A percentile compares a stretch with the other conserved stretches of the same genome.
Conservation (phyloP, 176 grass and related monocot species). For the Tuctoria greenei region DNA sequence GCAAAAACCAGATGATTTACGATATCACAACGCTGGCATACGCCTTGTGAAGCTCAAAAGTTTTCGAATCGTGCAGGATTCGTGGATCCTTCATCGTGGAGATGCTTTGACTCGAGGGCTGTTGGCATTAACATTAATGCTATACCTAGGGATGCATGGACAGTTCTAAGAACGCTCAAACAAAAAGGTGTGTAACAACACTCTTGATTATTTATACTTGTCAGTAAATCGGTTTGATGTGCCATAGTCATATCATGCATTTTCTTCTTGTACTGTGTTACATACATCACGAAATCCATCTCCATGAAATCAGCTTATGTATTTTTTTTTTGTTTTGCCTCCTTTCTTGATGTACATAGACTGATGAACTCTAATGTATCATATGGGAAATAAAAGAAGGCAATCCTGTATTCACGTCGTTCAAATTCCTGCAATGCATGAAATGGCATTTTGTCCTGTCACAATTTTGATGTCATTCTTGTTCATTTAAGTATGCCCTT, state of each 20-base stretch:
- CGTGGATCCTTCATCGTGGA: constrained; percentile 67
- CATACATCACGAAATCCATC: background rate
- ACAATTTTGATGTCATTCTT: background rate
- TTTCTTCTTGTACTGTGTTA: constrained; percentile 25
- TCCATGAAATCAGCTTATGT: constrained; percentile 12
- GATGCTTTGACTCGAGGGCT: constrained; percentile 54
- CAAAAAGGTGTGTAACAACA: constrained; percentile 46
- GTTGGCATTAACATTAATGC: constrained; percentile 44
- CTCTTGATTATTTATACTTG: constrained; percentile 6
- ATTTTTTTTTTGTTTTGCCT: background rate
- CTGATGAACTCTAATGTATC: background rate
- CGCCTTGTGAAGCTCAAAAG: background rate
- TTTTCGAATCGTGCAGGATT: constrained; percentile 46
- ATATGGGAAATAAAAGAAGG: constrained; percentile 2
- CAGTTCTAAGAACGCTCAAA: constrained; percentile 51
- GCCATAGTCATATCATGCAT: constrained; percentile 19
- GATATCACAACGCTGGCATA: background rate
- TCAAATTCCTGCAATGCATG: background rate
- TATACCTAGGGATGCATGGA: constrained; percentile 50
- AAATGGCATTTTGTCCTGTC: background rate
- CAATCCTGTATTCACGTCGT: background rate
- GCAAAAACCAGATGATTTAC: background rate
- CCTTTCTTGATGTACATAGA: background rate
- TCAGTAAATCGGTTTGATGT: constrained; percentile 17
- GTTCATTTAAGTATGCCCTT: background rate